Conservation (phyloP, 2,329 filamentous ascomycete genomes). For the Clonostachys rhizophaga region DNA sequence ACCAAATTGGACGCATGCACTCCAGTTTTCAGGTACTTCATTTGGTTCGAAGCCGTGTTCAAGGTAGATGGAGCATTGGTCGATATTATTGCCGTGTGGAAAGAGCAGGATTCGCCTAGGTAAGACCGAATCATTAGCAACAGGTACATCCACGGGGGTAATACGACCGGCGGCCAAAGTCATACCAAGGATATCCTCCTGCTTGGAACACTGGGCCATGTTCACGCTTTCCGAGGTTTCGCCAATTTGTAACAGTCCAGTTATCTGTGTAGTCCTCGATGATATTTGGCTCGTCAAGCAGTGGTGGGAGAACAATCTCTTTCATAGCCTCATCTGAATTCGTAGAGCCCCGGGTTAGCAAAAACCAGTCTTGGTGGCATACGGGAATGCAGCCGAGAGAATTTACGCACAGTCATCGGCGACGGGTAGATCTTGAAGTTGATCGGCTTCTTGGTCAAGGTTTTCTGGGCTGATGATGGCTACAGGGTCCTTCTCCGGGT, state of each 20-base stretch:
- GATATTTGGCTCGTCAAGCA: conserved; percentile 72
- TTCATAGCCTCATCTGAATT: conserved; percentile 75
- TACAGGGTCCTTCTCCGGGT: conserved; percentile 44
- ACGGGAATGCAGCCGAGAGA: not conserved
- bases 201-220: conserved; percentile 87
- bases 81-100: conserved; percentile 89
- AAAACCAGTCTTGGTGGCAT: not conserved
- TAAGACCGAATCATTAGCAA: conserved; percentile 9
- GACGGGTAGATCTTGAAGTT: conserved; percentile 39
- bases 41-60: conserved; percentile 83
- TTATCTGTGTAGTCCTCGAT: conserved; percentile 73
- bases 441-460: conserved; percentile 41
- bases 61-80: conserved; percentile 91
- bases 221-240: conserved; percentile 69
- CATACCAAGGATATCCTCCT: conserved; percentile 79
- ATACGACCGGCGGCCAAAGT: not conserved
- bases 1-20: conserved; percentile 92
- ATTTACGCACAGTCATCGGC: conserved; percentile 48
- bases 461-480: conserved; percentile 51
- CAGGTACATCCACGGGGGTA: not conserved
- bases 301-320: conserved; percentile 68
- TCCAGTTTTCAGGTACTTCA: conserved; percentile 85
- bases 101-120: conserved; percentile 89
- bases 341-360: not conserved
- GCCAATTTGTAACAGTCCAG: conserved; percentile 87